Conservation (phyloP, 2,329 filamentous ascomycete genomes). For the Botrytis cinerea region DNA sequence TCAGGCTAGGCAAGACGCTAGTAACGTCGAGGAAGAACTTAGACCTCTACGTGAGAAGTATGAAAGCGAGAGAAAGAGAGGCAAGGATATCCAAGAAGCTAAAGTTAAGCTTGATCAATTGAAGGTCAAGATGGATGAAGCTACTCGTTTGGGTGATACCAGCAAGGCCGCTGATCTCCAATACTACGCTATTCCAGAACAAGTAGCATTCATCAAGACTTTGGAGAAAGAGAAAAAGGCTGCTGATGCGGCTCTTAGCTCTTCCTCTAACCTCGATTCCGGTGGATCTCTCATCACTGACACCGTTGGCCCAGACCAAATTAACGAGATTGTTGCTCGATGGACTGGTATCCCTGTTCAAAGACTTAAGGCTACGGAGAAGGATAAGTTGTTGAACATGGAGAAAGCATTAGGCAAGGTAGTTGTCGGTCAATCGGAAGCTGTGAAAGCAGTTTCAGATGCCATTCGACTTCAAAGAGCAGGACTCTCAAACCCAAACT, state of each 20-base stretch:
- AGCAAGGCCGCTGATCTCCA: constrained; percentile 88
- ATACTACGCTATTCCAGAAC: constrained; percentile 96
- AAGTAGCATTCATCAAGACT: constrained; percentile 74
- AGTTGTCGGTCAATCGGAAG: constrained; percentile 93
- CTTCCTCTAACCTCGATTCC: constrained; percentile 54
- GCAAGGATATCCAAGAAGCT: constrained; percentile 88
- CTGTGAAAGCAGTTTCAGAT: constrained; percentile 89
- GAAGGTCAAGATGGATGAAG: constrained; percentile 89
- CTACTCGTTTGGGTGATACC: constrained; percentile 83
- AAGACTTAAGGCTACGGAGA: constrained; percentile 89
- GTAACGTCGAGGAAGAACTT: constrained; percentile 92
- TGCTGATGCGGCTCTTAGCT: constrained; percentile 71
- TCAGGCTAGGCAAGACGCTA: constrained; percentile 84
- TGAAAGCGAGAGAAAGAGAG: constrained; percentile 86
- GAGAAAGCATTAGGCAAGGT: constrained; percentile 80
- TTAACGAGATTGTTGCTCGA: constrained; percentile 95
- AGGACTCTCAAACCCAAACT: constrained; percentile 91
- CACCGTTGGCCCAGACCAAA: constrained; percentile 93
- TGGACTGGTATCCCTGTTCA: constrained; percentile 99
- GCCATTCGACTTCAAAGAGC: constrained; percentile 94
- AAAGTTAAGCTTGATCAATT: constrained; percentile 93
- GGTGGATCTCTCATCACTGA: constrained; percentile 82
- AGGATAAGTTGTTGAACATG: constrained; percentile 98
- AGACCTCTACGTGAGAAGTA: constrained; percentile 93
- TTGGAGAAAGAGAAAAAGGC: constrained; percentile 79